Conservation (phyloP, 176 grass and related monocot genomes). For the Oryza nivara region DNA sequence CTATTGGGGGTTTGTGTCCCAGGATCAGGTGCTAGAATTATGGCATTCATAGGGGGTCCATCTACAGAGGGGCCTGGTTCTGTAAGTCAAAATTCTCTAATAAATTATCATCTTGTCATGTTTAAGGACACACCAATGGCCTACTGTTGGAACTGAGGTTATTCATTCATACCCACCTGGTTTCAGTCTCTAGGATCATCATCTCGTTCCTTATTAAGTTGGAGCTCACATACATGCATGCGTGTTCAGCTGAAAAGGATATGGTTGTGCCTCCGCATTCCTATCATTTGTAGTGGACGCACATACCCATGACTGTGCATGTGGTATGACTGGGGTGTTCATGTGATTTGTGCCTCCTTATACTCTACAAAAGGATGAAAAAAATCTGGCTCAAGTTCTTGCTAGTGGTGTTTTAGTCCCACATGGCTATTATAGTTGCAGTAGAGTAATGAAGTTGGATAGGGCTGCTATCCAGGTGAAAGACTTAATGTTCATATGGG, state of each 20-base stretch:
- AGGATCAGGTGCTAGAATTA: constrained; percentile 95
- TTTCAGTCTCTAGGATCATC: not conserved
- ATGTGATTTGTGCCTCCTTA: too few species aligned
- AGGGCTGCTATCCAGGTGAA: not conserved
- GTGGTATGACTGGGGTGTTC: too few species aligned
- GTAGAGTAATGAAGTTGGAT: constrained; percentile 1
- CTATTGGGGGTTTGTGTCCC: constrained; percentile 86
- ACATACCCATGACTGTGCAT: too few species aligned
- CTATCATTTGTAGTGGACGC: too few species aligned
- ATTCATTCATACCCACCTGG: not conserved
- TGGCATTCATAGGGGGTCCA: constrained; percentile 91
- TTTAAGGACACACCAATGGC: not conserved
- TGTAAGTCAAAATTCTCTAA: constrained; percentile 60
- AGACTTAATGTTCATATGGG: not conserved
- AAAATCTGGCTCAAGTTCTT: not conserved
- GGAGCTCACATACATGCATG: not conserved
- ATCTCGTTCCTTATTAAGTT: not conserved
- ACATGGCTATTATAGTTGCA: constrained; percentile 6
- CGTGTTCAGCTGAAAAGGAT: not conserved
- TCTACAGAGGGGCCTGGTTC: constrained; percentile 75
- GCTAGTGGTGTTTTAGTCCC: constrained; percentile 25
- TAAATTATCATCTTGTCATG: not conserved
- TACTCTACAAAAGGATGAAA: too few species aligned
- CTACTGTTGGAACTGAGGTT: not conserved
- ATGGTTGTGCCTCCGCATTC: not conserved